Base-by-base conservation (phyloP, 108 stramenopile species). In the Poteriospumella lacustris region DNA sequence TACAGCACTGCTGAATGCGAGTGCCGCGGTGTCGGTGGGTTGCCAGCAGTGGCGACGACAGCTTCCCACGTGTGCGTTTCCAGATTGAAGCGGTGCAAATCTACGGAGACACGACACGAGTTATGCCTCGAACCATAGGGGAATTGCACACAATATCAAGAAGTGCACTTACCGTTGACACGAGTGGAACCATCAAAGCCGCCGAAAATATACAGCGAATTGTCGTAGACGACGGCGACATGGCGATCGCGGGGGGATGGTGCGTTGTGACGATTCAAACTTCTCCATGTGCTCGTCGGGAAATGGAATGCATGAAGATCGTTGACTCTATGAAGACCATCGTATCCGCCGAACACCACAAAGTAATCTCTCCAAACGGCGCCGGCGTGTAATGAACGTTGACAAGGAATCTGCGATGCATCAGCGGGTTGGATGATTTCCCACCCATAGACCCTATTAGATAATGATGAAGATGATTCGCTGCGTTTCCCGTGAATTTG, bases 171-270 rank as follows among this genome's bases (percentile, higher is more conserved):
- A 52, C 47, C 60, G 36, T 64, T 64, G 9, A 64, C 70, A 26
- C 70, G 70, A 42, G 47, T 5, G 39, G 85, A 85, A 42, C 97
- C 97, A 78, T 96, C 97, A 67, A 90, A 91, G 12, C 92, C 92
- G 41, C 95, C 94, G 81, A 91, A 95, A 2, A 96, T 85, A 72
- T 91, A 97, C 79, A 96, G 80, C 58, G 79, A 83, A 75, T 94
- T 78, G 15, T 84, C 81, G 77, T 92, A 79, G 0, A 96, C 95
- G 1, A 93, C 92, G 3, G 95, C 94, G 9, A 94, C 88, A 76
- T 98, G 97, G 0, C 93, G 93, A 82, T 97, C 95, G 3, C 97
- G 89, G 12, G 94, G 91, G 0, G 91, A 92, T 1, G 97, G 96
- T 9, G 89, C 44, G 9, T 42, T 68, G 2, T 83, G 38, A 0